These are phyloP conservation scores for Lasiodiplodia citricola DNA, from an alignment of 2,329 filamentous ascomycete genomes.

Conservation along the genomic window DNA sequence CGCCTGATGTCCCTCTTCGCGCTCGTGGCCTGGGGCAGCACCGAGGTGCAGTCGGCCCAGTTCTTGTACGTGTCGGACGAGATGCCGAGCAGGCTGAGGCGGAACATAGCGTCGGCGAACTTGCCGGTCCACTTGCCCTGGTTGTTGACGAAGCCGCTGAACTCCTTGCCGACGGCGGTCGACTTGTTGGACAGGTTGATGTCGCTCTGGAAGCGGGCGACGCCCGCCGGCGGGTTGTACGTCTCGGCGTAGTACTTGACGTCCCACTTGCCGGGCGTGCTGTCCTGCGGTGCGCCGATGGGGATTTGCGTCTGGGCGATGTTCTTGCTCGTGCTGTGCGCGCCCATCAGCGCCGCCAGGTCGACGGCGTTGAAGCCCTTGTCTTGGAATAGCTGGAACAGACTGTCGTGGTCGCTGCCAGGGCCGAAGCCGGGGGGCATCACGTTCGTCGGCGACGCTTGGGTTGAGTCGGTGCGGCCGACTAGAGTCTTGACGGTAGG, in stretches of 20 bases:
- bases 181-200: slow-evolving; percentile 31
- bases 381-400: slow-evolving; percentile 55
- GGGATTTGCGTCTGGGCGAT: slow-evolving; percentile 53
- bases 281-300: slow-evolving; percentile 52
- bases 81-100: slow-evolving; percentile 8
- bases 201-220: slow-evolving; percentile 34
- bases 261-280: slow-evolving; percentile 58
- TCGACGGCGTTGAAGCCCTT: slow-evolving; percentile 59
- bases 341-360: slow-evolving; percentile 61
- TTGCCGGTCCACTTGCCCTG: slow-evolving; percentile 40
- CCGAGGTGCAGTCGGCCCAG: slow-evolving; percentile 21
- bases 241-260: slow-evolving; percentile 53
- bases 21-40: slow-evolving; percentile 7
- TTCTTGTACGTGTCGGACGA: background rate
- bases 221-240: slow-evolving; percentile 13
- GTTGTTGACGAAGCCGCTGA: slow-evolving; percentile 31
- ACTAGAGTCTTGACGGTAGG: slow-evolving; percentile 57
- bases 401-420: slow-evolving; percentile 46
- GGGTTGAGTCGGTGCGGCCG: slow-evolving; percentile 53
- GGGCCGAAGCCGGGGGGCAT: slow-evolving; percentile 48
- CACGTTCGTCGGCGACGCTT: slow-evolving; percentile 49
- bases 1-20: slow-evolving; percentile 6
- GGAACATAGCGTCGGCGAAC: slow-evolving; percentile 33
- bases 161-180: slow-evolving; percentile 34
- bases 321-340: slow-evolving; percentile 54